These are phyloP conservation scores for Verticillium nonalfalfae DNA, from an alignment of 2,329 filamentous ascomycete genomes.

Conservation along the genomic window DNA sequence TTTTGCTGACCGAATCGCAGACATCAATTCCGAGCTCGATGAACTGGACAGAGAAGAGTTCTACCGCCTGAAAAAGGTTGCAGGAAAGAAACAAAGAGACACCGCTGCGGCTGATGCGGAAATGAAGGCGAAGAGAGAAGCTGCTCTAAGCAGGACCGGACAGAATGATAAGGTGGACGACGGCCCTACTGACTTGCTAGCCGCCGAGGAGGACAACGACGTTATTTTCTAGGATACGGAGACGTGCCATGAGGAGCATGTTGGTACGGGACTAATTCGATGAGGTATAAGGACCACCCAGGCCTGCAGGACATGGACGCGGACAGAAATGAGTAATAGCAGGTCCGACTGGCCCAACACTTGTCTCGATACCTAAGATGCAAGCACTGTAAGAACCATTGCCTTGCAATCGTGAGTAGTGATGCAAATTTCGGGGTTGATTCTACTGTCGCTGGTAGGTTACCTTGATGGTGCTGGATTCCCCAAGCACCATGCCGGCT, in stretches of 20 bases:
- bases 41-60: conserved; percentile 98
- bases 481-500: conserved; percentile 71
- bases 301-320: not conserved
- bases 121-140: conserved; percentile 58
- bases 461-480: conserved; percentile 74
- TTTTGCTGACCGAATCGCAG: conserved; percentile 28
- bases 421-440: not conserved
- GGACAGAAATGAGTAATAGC: not conserved
- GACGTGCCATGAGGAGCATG: not conserved
- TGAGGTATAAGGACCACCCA: not conserved
- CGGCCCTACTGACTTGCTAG: conserved; percentile 59
- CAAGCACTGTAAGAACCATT: not conserved
- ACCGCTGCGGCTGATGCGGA: conserved; percentile 66
- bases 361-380: not conserved
- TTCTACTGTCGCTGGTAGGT: conserved; percentile 86
- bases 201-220: conserved; percentile 72
- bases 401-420: too few species aligned
- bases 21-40: conserved; percentile 97
- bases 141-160: conserved; percentile 8
- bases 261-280: not conserved
- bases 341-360: too few species aligned
- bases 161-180: conserved; percentile 27
- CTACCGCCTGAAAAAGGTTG: conserved; percentile 87
- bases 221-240: conserved; percentile 63
- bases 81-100: conserved; percentile 76